Evolutionary conservation across 495 filamentous ascomycete species (phyloP), one percentile per base, ranked within the genome.

Genomic region (Lindgomyces ingoldianus): DNA sequence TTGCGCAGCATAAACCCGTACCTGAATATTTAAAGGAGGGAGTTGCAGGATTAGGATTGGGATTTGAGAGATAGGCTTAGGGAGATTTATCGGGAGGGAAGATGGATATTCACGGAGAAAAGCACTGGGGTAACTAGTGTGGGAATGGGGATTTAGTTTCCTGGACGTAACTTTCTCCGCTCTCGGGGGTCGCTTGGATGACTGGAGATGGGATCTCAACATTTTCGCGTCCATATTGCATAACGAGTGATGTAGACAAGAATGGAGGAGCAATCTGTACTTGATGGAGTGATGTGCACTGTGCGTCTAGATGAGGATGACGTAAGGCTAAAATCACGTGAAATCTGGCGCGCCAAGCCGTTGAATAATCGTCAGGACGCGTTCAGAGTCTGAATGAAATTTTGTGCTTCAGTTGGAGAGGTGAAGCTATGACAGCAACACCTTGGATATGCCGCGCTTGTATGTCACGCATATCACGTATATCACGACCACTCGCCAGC

Each of bases 391-490:
- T 22, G 54, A 44, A 30, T 10, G 39, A 55, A 29, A 24, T 41
- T 18, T 8, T n/a, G n/a, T 12, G 19, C 21, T 46, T 45, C 4
- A 44, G 18, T 22, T 6, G 12, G 41, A 10, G 19, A 24, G 18
- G n/a, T 22, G 41, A 42, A 21, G 54, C 33, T 14, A 77, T 75
- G 73, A 66, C 27, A 41, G 27, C 52, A 10, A 47, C 55, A 36
- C 68, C 72, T 21, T 77, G 75, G 75, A 62, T 73, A 16, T 77
- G 75, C 47, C 56, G 58, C 44, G 45, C 47, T 44, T 77, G 75
- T 64, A 59, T 75, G 25, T 52, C 57, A 22, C 69, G 69, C 14
- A 2, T 68, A 29, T 52, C 57, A 22, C 69, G 69, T 11, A 2
- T 68, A 0, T 30, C 60, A 18, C 33, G 60, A 33, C 68, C 48